phyloP scores from a whole-genome alignment of 495 filamentous ascomycete genomes.

The Aspergillus sclerotiicarbonarius region DNA sequence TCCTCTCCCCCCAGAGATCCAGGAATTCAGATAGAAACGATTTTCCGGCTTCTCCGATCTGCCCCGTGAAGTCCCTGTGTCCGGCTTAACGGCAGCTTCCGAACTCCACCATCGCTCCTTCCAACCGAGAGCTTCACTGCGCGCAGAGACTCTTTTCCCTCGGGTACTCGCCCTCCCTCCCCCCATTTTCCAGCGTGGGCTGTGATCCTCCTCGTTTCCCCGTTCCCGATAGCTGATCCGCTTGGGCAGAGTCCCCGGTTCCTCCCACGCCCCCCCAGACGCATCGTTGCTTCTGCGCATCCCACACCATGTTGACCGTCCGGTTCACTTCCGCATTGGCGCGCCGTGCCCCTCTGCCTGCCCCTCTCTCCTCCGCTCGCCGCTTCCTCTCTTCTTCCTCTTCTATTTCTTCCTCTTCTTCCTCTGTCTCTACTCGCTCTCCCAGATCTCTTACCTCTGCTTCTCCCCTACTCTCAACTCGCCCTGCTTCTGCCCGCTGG shows the following conservation, averaged over 20 bases:
- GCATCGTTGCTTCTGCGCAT: conserved; percentile 4
- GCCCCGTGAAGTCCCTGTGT: conserved; percentile 18
- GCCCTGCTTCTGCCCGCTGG: conserved; percentile 33
- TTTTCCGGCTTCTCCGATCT: conserved; percentile 32
- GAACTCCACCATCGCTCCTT: conserved; percentile 26
- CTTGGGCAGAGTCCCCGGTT: conserved; percentile 11
- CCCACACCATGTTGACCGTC: conserved; percentile 28
- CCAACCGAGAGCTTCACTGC: conserved; percentile 19
- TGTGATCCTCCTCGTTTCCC: neutral
- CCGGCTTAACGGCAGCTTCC: conserved; percentile 13
- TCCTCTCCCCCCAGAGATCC: conserved; percentile 13
- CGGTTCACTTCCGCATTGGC: conserved; percentile 47
- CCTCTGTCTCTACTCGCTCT: conserved; percentile 23
- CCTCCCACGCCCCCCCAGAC: conserved; percentile 9
- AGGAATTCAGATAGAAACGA: conserved; percentile 7
- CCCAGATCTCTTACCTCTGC: conserved; percentile 29
- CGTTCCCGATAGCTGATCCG: conserved; percentile 26
- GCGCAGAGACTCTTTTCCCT: conserved; percentile 15
- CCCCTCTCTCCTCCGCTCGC: conserved; percentile 23
- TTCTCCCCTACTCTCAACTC: conserved; percentile 28
- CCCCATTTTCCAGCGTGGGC: neutral
- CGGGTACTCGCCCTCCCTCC: conserved; percentile 20
- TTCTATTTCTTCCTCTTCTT: conserved; percentile 24
- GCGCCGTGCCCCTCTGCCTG: conserved; percentile 34
- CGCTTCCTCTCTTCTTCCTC: conserved; percentile 15